Base-by-base conservation (phyloP, 208 protist species). In the Angomonas ambiguus region DNA sequence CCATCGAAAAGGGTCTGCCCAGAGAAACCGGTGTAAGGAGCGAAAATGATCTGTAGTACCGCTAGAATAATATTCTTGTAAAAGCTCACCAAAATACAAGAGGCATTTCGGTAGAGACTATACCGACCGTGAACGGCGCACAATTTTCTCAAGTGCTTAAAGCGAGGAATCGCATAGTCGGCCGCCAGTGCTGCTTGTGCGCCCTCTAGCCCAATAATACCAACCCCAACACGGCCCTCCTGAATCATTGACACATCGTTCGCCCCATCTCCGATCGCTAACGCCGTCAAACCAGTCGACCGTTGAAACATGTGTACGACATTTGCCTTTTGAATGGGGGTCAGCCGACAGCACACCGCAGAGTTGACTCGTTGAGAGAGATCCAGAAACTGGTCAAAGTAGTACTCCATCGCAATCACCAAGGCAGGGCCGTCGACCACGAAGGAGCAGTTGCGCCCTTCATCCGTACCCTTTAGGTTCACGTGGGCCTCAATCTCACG, bases 221-320 rank as follows among this genome's bases (percentile, higher is more conserved):
- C 98, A 22, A 99, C 68, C 27, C 97, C 97, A 18, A 99, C 85
- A n/a, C 96, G 78, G 0, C 92, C 94, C 33, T 95, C 83, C 70
- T 95, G 87, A 42, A 94, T 96, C 98, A 99, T 99, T 18, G 82
- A 82, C 3, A 99, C 98, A 76, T 99, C 98, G 67, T 99, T 99
- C 6, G 97, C 97, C 59, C 98, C 98, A 75, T 99, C 98, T 48
- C 98, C 98, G 72, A 99, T 98, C 3, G 97, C 97, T 0, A 99
- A 79, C 18, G 97, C 97, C 1, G 91, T 93, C 32, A 72, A 53
- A 10, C 87, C 87, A 11, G 83, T 91, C 10, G 79, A 80, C 63
- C 86, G 83, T 76, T 96, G 87, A 67, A 97, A 94, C 85, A 96
- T 91, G 67, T 82, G 69, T 57, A 97, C 93, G 34, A 97, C 83